Base-by-base conservation (phyloP, 768 basidiomycete species). In the Leucogyrophana mollusca region DNA sequence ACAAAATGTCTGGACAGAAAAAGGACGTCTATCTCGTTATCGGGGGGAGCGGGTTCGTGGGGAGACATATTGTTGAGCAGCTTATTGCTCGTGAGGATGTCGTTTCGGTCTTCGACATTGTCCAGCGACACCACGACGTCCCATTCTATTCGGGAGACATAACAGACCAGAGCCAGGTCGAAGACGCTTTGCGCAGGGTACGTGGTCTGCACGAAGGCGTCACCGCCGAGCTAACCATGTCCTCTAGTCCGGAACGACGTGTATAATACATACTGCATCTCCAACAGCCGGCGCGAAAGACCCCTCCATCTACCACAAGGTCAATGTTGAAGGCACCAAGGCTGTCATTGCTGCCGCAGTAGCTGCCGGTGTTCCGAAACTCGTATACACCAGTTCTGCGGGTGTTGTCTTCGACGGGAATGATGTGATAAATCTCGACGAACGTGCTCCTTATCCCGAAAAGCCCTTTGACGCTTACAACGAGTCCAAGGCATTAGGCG, bases 211-310 rank as follows among this genome's bases (percentile, higher is more conserved):
- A n/a, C n/a, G n/a, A n/a, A n/a, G n/a, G n/a, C n/a, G n/a, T n/a
- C n/a, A n/a, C n/a, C n/a, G n/a, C n/a, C n/a, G n/a, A n/a, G n/a
- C n/a, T n/a, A n/a, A n/a, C n/a, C n/a, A n/a, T n/a, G n/a, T n/a
- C 40, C 27, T 44, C 0, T 51, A 92, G 87, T 86, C 85, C 51
- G 82, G 83, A 32, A 78, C 92, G 21, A 94, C 91, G 0, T 90
- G 88, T 57, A 88, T 98, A 52, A 91, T 99, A 51, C 96, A 99
- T 65, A 97, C 94, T 9, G 96, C 94, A 14, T 94, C 94, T 6
- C 84, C 83, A 0, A 80, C 80, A 4, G 87, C 83, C 54, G 89
- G 80, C 11, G 77, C 73, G 42, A 79, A 80, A 46, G 74, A 88
- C 53, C 73, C 80, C 0, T 80, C 80, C 2, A 61, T 97, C 9